Evolutionary conservation across 768 basidiomycete genomes (phyloP).

Genomic region (Rubroboletus satanas): DNA sequence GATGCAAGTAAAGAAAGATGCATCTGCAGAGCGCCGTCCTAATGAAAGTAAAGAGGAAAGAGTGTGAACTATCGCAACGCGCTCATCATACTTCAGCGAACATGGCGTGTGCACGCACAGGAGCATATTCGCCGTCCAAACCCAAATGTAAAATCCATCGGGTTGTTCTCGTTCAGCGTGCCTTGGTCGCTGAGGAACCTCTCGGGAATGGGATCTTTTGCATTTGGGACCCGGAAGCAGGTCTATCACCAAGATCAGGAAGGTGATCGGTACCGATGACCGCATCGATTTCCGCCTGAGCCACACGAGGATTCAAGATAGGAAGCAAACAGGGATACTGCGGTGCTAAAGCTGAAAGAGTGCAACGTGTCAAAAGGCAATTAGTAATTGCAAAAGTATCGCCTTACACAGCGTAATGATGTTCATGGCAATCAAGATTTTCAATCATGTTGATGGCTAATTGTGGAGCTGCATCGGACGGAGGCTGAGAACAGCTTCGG

Average conservation of each 20-base stretch:
- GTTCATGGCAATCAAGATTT: neutral
- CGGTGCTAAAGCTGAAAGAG: neutral
- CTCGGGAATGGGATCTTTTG: conserved; percentile 5
- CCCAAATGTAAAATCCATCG: conserved; percentile 8
- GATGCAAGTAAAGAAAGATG: conserved; percentile 6
- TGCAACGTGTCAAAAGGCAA: neutral
- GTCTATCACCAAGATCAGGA: conserved; percentile 2
- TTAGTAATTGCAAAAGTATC: neutral
- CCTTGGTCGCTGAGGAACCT: conserved; percentile 13
- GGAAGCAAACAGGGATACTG: neutral
- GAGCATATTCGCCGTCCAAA: conserved; percentile 13
- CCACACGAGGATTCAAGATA: conserved; percentile 2
- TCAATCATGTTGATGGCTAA: neutral
- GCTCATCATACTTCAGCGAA: neutral
- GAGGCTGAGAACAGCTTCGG: neutral
- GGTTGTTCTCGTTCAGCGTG: conserved; percentile 2
- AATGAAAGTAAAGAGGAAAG: neutral
- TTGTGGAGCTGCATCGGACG: neutral
- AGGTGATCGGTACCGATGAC: neutral
- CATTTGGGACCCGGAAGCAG: conserved; percentile 4
- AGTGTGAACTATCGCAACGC: neutral
- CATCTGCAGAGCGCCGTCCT: conserved; percentile 4
- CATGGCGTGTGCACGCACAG: neutral
- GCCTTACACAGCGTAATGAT: neutral
- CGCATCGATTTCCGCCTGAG: conserved; percentile 1